Conservation (phyloP, 176 grass and related monocot species). For the Aegilops bicornis region DNA sequence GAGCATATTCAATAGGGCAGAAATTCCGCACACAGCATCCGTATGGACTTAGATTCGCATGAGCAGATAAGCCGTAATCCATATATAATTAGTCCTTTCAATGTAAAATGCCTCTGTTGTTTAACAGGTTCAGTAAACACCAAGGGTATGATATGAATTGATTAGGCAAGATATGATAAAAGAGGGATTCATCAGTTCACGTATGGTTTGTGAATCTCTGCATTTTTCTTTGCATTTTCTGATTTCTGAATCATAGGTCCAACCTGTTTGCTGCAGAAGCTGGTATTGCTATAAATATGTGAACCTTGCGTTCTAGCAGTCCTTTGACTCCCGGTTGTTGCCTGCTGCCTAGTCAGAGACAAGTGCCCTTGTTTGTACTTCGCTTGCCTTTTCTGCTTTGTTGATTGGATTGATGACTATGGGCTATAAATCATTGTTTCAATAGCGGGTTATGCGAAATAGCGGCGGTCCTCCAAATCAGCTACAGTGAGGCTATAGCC, state of each 20-base stretch:
- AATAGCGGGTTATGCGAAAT: too few species aligned
- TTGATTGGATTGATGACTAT: background rate
- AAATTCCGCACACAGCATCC: too few species aligned
- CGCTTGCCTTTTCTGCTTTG: background rate
- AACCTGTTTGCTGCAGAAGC: background rate
- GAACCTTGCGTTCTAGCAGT: background rate
- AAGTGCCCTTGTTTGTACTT: background rate
- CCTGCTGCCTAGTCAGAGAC: background rate
- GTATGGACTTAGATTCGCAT: too few species aligned
- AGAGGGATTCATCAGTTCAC: background rate
- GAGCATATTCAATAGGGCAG: too few species aligned
- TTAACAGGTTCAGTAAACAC: too few species aligned
- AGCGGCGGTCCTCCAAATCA: too few species aligned
- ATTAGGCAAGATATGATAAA: background rate
- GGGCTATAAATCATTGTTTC: background rate
- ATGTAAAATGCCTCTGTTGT: too few species aligned
- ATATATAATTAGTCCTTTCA: too few species aligned
- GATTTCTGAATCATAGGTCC: background rate
- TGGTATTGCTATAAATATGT: background rate
- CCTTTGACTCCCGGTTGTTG: background rate
- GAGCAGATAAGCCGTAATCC: too few species aligned
- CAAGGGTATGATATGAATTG: too few species aligned
- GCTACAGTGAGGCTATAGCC: too few species aligned
- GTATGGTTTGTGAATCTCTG: background rate
- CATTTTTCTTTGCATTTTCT: background rate